These are phyloP conservation scores for Schwanniomyces polymorphus DNA, from an alignment of 805 yeast species.

Conservation along the genomic window DNA sequence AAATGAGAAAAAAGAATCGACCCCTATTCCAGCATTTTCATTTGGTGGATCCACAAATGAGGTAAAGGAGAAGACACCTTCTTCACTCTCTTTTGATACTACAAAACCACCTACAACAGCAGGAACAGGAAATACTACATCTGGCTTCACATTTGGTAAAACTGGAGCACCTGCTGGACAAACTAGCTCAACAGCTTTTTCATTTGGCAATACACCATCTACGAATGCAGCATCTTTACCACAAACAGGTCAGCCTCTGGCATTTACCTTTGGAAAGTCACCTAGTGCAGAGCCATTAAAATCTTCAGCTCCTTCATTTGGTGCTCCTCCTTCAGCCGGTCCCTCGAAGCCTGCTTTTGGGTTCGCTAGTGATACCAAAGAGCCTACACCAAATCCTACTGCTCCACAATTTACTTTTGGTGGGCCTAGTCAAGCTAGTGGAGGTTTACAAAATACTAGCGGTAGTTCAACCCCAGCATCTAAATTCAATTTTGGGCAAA, in stretches of 20 bases:
- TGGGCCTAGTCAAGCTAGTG: not conserved
- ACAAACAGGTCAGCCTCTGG: constrained; percentile 6
- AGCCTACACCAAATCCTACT: not conserved
- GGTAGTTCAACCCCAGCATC: constrained; percentile 2
- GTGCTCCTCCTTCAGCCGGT: constrained; percentile 4
- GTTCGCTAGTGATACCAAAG: constrained; percentile 1
- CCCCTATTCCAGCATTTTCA: not conserved
- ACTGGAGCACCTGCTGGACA: constrained; percentile 1
- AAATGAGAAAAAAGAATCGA: not conserved
- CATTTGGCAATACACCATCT: constrained; percentile 6
- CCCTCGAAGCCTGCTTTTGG: constrained; percentile 2
- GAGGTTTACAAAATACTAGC: not conserved
- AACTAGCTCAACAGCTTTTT: constrained; percentile 1
- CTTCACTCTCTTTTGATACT: constrained; percentile 5
- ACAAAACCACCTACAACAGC: not conserved
- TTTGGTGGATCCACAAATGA: constrained; percentile 3
- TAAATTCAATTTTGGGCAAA: constrained; percentile 3
- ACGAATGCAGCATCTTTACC: constrained; percentile 2
- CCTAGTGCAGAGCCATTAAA: not conserved
- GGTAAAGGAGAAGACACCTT: not conserved
- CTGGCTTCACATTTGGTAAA: constrained; percentile 9
- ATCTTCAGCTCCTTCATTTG: not conserved
- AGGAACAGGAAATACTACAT: not conserved
- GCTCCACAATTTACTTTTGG: constrained; percentile 10
- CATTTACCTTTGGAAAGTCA: constrained; percentile 14